A percentile compares a stretch with the other conserved stretches of the same genome.
Evolutionary conservation across 371 early-diverging fungal genomes (phyloP).

Genomic region (Mucor racemosus): DNA sequence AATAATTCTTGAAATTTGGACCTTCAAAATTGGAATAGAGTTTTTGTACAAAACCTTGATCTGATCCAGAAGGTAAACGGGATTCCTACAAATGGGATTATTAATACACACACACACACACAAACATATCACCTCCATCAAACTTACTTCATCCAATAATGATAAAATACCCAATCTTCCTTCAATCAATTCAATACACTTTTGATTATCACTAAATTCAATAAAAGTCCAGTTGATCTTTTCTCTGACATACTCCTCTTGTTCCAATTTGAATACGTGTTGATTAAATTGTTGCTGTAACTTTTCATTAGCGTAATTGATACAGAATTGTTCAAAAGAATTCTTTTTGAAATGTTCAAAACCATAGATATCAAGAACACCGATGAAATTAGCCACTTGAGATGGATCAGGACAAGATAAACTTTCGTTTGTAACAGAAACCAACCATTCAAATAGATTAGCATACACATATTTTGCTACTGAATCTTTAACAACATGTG

Average conservation of each 20-base stretch:
- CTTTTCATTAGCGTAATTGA: constrained; percentile 98
- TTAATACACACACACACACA: neutral
- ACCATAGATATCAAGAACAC: constrained; percentile 97
- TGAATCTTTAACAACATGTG: constrained; percentile 86
- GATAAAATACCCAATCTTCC: constrained; percentile 93
- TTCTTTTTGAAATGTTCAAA: constrained; percentile 98
- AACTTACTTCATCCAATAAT: constrained; percentile 90
- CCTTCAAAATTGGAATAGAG: constrained; percentile 81
- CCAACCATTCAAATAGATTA: constrained; percentile 93
- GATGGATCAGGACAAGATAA: constrained; percentile 62
- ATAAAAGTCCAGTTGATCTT: constrained; percentile 91
- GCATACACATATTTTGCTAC: constrained; percentile 95
- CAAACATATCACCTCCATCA: neutral
- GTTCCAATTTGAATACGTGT: constrained; percentile 85
- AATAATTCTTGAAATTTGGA: constrained; percentile 74
- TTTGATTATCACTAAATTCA: constrained; percentile 99
- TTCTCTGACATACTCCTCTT: constrained; percentile 94
- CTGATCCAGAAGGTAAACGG: constrained; percentile 91
- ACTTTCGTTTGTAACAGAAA: constrained; percentile 81
- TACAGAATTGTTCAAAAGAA: constrained; percentile 99
- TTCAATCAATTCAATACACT: constrained; percentile 99
- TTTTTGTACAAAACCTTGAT: constrained; percentile 83
- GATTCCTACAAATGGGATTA: constrained; percentile 60
- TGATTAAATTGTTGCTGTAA: constrained; percentile 93
- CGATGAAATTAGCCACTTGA: constrained; percentile 75